Conservation (phyloP, 2,329 filamentous ascomycete species). For the Trichoderma lentiforme region DNA sequence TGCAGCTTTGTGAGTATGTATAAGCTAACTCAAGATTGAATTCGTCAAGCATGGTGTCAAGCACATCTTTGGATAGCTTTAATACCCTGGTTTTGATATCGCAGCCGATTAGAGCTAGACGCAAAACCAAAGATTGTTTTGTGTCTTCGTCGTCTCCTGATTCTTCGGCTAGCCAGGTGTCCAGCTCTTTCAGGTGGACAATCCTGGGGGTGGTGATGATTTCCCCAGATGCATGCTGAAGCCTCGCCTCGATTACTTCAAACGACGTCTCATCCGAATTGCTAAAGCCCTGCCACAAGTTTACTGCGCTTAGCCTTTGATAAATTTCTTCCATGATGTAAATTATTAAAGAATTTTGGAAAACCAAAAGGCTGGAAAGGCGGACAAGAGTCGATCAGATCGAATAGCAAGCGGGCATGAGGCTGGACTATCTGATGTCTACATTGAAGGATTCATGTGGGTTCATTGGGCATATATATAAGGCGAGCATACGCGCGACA, state of each 20-base stretch:
- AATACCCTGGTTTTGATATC: slow-evolving; percentile 24
- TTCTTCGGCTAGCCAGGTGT: slow-evolving; percentile 27
- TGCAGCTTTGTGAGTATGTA: slow-evolving; percentile 33
- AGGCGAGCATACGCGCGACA: neutral
- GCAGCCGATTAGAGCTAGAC: slow-evolving; percentile 30
- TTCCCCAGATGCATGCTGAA: slow-evolving; percentile 22
- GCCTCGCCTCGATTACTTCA: slow-evolving; percentile 32
- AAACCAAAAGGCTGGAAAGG: neutral
- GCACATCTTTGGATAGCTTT: slow-evolving; percentile 25
- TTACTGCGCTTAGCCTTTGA: slow-evolving; percentile 29
- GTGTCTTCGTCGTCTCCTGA: slow-evolving; percentile 14
- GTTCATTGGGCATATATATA: neutral
- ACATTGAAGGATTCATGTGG: neutral
- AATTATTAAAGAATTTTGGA: neutral
- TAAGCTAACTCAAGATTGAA: slow-evolving; percentile 33
- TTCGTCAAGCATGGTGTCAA: slow-evolving; percentile 24
- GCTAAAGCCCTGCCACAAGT: slow-evolving; percentile 22
- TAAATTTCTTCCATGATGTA: slow-evolving; percentile 33
- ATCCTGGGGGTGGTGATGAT: slow-evolving; percentile 18
- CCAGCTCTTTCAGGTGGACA: slow-evolving; percentile 14
- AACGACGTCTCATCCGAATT: slow-evolving; percentile 23
- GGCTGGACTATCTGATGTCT: neutral
- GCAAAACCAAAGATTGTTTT: slow-evolving; percentile 28
- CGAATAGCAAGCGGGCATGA: too few relatives aligned
- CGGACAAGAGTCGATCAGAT: too few relatives aligned